Base-by-base conservation (phyloP, 1,284 basidiomycete genomes). In the Ceratobasidium sp. region DNA sequence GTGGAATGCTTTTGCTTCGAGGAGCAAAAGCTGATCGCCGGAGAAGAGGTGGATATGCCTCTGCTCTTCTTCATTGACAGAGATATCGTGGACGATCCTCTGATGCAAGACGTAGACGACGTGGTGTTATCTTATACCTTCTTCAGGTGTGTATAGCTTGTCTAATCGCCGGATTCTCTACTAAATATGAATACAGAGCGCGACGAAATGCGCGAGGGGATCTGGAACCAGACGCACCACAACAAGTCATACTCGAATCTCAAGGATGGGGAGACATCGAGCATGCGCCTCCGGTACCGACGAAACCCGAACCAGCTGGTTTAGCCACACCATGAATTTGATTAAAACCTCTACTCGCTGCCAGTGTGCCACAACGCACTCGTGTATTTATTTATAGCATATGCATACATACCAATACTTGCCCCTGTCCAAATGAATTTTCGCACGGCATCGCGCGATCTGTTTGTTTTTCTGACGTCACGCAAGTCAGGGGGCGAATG, bases 1-100 rank as follows among this genome's bases (percentile, higher is more conserved):
- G 97, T 99, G 9, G 98, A 99, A 86, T 99, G 98, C 83, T 99
- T 99, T 88, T 99, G 98, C 86, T 99, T 99, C 82, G 98, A 99
- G 85, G 98, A 99, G 85, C 98, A 99, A 86, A 95, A 94, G 83
- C 90, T 99, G 23, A 88, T 98, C 28, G 97, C 97, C 0, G 94
- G 94, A 28, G 98, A 99, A 86, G 97, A 99, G 85, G 95, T 99
- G 23, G 98, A 99, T 86, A 94, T 99, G 89, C 98, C 98, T 20
- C 90, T 99, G 40, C 91, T 99, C 80, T 99, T 99, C 89, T 99
- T 99, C 88, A 97, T 99, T 81, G 98, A 99, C 88, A 93, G 95
- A 79, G 98, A 99, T 83, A 92, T 98, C 78, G 87, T 97, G 60
- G 97, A 99, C 71, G 98, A 99, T 82, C 96, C 96, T 1, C 86